Evolutionary conservation across 2,329 filamentous ascomycete species (phyloP).

Genomic region (Hymenoscyphus fraxineus): DNA sequence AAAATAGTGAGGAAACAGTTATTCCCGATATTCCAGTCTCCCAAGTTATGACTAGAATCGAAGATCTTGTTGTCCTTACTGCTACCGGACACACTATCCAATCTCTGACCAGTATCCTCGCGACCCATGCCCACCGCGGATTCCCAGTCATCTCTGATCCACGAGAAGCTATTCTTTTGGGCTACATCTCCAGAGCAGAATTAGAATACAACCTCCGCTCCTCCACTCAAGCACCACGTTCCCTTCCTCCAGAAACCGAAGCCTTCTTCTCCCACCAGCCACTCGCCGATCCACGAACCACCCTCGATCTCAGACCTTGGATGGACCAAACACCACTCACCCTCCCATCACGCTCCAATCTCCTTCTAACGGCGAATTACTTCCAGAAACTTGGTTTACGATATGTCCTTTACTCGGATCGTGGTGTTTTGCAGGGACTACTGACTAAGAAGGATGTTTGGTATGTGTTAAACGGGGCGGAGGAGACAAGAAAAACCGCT

Average conservation of each 20-base stretch:
- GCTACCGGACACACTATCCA: slow-evolving; percentile 84
- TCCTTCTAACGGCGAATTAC: slow-evolving; percentile 85
- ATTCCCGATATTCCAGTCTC: slow-evolving; percentile 82
- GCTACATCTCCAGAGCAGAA: slow-evolving; percentile 92
- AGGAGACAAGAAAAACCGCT: slow-evolving; percentile 50
- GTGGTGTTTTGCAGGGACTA: slow-evolving; percentile 76
- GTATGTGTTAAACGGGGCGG: slow-evolving; percentile 80
- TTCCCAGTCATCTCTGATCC: slow-evolving; percentile 85
- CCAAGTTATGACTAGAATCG: slow-evolving; percentile 87
- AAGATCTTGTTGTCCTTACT: slow-evolving; percentile 84
- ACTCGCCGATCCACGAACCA: slow-evolving; percentile 70
- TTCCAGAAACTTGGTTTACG: slow-evolving; percentile 91
- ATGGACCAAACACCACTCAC: slow-evolving; percentile 99
- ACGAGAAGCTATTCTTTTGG: slow-evolving; percentile 73
- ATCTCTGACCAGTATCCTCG: slow-evolving; percentile 66
- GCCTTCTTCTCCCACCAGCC: slow-evolving; percentile 82
- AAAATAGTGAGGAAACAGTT: slow-evolving; percentile 75
- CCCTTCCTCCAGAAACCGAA: slow-evolving; percentile 67
- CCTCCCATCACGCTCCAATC: slow-evolving; percentile 67
- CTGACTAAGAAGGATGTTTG: slow-evolving; percentile 98
- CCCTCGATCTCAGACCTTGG: slow-evolving; percentile 89
- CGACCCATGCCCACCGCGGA: slow-evolving; percentile 74
- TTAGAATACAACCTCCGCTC: slow-evolving; percentile 74
- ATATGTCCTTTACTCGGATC: slow-evolving; percentile 83
- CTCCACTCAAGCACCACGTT: slow-evolving; percentile 52